These are phyloP conservation scores for Guillardia theta DNA, from an alignment of 78 protist species.

Conservation along the genomic window DNA sequence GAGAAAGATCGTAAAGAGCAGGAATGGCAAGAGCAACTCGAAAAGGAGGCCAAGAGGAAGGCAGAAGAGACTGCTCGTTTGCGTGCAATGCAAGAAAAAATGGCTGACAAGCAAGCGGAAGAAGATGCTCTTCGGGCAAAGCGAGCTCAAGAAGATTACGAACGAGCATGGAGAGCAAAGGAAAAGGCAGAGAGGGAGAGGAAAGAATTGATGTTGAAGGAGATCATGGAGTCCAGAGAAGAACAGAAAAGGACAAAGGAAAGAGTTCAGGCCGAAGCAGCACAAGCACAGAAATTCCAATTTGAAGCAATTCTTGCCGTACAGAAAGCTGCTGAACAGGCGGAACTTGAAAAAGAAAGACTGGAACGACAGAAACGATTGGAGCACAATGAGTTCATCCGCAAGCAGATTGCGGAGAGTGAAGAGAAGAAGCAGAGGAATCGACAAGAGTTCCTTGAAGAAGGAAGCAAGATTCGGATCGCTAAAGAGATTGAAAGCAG, in stretches of 20 bases:
- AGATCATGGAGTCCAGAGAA: constrained; percentile 41
- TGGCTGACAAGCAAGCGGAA: constrained; percentile 67
- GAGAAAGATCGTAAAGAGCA: constrained; percentile 52
- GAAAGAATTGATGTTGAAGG: neutral
- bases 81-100: constrained; percentile 62
- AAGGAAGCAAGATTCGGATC: constrained; percentile 28
- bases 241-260: constrained; percentile 52
- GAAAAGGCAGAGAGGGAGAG: constrained; percentile 14
- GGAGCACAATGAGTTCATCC: neutral
- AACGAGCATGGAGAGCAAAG: constrained; percentile 45
- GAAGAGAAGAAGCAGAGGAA: constrained; percentile 20
- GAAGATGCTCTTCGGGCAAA: constrained; percentile 62
- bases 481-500: neutral
- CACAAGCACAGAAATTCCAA: constrained; percentile 48
- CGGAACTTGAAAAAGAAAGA: neutral
- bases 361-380: neutral
- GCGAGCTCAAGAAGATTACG: constrained; percentile 62
- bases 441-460: constrained; percentile 61
- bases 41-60: neutral
- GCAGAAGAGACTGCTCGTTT: constrained; percentile 61
- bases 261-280: constrained; percentile 34
- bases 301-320: constrained; percentile 43
- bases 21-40: constrained; percentile 33
- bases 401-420: constrained; percentile 30
- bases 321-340: neutral